These are phyloP conservation scores for Colletotrichum limetticola DNA, from an alignment of 2,329 filamentous ascomycete genomes.

Conservation along the genomic window DNA sequence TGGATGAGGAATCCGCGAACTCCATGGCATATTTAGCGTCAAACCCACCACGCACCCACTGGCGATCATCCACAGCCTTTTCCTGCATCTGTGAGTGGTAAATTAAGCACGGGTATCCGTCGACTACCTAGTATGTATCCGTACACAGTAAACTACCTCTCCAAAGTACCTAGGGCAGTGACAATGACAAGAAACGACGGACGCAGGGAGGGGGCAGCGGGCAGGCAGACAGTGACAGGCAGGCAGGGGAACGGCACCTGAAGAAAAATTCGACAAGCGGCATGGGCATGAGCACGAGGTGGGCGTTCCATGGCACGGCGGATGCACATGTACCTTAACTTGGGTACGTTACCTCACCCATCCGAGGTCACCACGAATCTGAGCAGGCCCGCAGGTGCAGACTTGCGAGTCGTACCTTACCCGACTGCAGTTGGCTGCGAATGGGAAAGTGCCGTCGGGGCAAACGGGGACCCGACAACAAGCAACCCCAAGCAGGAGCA, in stretches of 20 bases:
- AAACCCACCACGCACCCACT: constrained; percentile 16
- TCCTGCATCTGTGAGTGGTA: background rate
- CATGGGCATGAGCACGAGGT: no score
- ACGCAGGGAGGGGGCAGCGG: background rate
- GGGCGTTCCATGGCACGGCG: no score
- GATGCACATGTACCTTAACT: no score
- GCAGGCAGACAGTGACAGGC: background rate
- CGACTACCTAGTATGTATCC: background rate
- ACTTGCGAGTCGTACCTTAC: no score
- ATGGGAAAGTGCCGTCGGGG: background rate
- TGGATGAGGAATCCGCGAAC: background rate
- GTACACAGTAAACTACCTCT: no score
- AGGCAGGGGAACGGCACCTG: background rate
- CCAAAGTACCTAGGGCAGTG: background rate
- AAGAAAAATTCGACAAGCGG: constrained; percentile 12
- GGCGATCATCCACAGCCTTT: constrained; percentile 6
- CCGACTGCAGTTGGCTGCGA: background rate
- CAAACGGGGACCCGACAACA: background rate
- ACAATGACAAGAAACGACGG: background rate
- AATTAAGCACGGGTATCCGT: background rate
- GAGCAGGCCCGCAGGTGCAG: no score
- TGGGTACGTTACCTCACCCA: no score
- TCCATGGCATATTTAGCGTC: constrained; percentile 5
- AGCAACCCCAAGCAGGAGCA: background rate
- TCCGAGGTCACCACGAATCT: no score